Evolutionary conservation across 306 rosid species (phyloP).

Genomic region (Prunus kanzakura): DNA sequence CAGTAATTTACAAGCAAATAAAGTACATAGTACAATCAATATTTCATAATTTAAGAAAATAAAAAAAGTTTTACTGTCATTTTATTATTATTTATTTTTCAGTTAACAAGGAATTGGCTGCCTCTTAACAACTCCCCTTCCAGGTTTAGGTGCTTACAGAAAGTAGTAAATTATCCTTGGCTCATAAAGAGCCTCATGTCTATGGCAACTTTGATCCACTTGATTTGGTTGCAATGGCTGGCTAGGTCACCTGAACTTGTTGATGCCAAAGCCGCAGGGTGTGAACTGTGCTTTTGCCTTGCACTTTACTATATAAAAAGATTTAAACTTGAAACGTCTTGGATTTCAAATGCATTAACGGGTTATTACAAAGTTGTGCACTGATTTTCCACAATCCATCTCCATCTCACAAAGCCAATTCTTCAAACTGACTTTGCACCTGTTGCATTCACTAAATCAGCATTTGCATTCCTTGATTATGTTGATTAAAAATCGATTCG

Average conservation of each 20-base stretch:
- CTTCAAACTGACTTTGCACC: constrained; percentile 26
- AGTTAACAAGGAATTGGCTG: background rate
- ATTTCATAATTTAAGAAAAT: background rate
- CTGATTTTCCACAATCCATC: background rate
- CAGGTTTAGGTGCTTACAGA: background rate
- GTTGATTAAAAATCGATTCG: background rate
- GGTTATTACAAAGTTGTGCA: background rate
- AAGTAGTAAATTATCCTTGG: background rate
- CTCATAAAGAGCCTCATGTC: background rate
- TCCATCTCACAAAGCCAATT: constrained; percentile 18
- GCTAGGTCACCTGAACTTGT: background rate
- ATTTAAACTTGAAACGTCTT: background rate
- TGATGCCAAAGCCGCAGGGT: background rate
- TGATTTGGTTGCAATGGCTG: background rate
- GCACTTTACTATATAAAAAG: background rate
- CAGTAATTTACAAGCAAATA: background rate
- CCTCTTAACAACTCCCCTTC: background rate
- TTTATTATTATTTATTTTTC: background rate
- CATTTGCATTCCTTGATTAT: constrained; percentile 3
- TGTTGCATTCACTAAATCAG: constrained; percentile 25
- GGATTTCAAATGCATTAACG: background rate
- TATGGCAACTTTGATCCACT: background rate
- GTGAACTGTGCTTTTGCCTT: background rate
- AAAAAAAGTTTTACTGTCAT: background rate
- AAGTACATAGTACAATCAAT: background rate